These are phyloP conservation scores for Chaetomium tenue DNA, from an alignment of 495 filamentous ascomycete species.

Conservation along the genomic window DNA sequence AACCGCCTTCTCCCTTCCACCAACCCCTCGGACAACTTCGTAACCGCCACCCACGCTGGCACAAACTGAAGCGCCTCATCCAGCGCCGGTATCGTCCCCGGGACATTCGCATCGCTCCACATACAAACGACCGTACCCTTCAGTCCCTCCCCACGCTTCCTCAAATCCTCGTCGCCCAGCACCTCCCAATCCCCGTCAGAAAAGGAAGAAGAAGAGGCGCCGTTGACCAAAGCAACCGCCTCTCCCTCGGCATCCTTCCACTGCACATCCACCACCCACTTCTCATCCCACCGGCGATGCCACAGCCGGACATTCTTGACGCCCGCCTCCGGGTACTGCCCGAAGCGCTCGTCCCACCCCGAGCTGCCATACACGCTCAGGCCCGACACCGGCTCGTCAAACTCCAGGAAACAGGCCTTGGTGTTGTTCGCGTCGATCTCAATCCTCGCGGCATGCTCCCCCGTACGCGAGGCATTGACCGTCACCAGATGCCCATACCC, in stretches of 20 bases:
- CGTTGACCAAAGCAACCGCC: conserved; percentile 13
- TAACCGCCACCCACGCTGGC: conserved; percentile 74
- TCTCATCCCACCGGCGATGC: conserved; percentile 68
- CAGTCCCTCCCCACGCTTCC: conserved; percentile 41
- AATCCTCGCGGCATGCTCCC: conserved; percentile 26
- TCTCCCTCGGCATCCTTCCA: conserved; percentile 48
- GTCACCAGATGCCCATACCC: conserved; percentile 34
- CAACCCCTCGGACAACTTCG: conserved; percentile 73
- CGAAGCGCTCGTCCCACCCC: conserved; percentile 67
- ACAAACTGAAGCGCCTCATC: conserved; percentile 75
- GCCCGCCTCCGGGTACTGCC: conserved; percentile 55
- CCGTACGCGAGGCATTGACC: conserved; percentile 30
- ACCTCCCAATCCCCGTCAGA: conserved; percentile 24
- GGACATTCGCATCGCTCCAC: conserved; percentile 81
- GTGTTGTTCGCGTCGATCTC: conserved; percentile 35
- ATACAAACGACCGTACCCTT: conserved; percentile 73
- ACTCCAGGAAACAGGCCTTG: conserved; percentile 38
- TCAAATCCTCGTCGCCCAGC: conserved; percentile 33
- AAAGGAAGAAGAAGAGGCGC: conserved; percentile 9
- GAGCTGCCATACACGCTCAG: conserved; percentile 34
- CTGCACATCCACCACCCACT: conserved; percentile 73
- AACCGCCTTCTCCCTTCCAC: conserved; percentile 65
- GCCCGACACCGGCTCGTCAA: conserved; percentile 31
- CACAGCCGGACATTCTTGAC: conserved; percentile 45
- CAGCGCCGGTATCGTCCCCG: conserved; percentile 74